These are phyloP conservation scores for Fusarium coicis DNA, from an alignment of 2,329 filamentous ascomycete genomes.

Conservation along the genomic window DNA sequence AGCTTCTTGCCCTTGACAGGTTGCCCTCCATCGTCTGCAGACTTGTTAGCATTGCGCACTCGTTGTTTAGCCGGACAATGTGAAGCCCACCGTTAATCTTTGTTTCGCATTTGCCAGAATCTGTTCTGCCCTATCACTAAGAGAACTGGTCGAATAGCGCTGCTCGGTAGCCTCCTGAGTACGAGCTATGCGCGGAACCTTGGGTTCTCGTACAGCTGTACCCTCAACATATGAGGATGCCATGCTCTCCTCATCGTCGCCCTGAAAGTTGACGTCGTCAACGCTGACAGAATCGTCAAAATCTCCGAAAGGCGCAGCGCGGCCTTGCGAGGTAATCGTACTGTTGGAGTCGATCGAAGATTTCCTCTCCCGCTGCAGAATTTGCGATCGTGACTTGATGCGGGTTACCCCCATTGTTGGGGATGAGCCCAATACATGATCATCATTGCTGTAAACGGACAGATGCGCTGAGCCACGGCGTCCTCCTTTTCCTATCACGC, in stretches of 20 bases:
- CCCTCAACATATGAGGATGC: constrained; percentile 67
- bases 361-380: constrained; percentile 59
- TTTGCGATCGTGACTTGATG: constrained; percentile 58
- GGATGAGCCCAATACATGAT: constrained; percentile 55
- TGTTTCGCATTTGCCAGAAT: constrained; percentile 94
- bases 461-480: constrained; percentile 52
- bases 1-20: constrained; percentile 79
- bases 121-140: constrained; percentile 86
- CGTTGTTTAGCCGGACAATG: not conserved
- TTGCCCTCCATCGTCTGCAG: constrained; percentile 92
- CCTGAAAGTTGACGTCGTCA: constrained; percentile 73
- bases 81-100: constrained; percentile 77
- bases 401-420: constrained; percentile 56
- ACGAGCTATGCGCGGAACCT: constrained; percentile 15
- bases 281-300: constrained; percentile 72
- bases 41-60: constrained; percentile 20
- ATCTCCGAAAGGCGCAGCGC: constrained; percentile 63
- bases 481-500: constrained; percentile 56
- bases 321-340: constrained; percentile 66
- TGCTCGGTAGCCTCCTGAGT: constrained; percentile 56
- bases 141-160: constrained; percentile 75
- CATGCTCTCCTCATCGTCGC: constrained; percentile 74
- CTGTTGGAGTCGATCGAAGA: constrained; percentile 70
- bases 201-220: constrained; percentile 44
- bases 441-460: constrained; percentile 49